phyloP scores from a whole-genome alignment of 495 filamentous ascomycete genomes.

The Penicillium salamii region DNA sequence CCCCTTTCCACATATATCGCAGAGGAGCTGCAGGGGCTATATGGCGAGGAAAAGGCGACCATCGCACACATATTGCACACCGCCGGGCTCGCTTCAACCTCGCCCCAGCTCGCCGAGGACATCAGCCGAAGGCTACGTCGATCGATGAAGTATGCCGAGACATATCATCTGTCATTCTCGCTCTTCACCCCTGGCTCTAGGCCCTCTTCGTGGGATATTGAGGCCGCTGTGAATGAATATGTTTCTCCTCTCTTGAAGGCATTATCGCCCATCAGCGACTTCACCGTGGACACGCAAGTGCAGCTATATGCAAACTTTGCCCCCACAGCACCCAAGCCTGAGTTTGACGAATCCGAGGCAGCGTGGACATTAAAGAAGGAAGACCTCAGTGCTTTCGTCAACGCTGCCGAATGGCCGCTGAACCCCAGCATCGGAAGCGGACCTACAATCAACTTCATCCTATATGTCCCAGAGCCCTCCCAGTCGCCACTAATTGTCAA shows the following conservation, averaged over 20 bases:
- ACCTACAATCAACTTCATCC: conserved; percentile 91
- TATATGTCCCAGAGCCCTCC: conserved; percentile 68
- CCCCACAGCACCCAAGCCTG: conserved; percentile 64
- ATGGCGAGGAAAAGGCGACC: conserved; percentile 85
- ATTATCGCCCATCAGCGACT: conserved; percentile 82
- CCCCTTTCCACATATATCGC: conserved; percentile 79
- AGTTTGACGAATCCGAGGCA: conserved; percentile 48
- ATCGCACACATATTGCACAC: conserved; percentile 71
- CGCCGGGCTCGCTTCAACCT: conserved; percentile 30
- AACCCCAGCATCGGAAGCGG: conserved; percentile 90
- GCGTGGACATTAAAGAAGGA: conserved; percentile 75
- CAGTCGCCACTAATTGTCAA: conserved; percentile 65
- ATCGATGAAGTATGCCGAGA: conserved; percentile 87
- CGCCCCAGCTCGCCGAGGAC: conserved; percentile 45
- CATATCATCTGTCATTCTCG: conserved; percentile 94
- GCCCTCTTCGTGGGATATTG: conserved; percentile 91
- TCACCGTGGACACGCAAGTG: conserved; percentile 94
- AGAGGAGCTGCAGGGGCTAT: conserved; percentile 71
- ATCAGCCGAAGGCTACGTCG: conserved; percentile 66
- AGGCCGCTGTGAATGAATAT: conserved; percentile 75
- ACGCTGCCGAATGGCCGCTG: conserved; percentile 95
- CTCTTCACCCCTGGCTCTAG: conserved; percentile 75
- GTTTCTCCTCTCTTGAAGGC: conserved; percentile 76
- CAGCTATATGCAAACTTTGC: conserved; percentile 82
- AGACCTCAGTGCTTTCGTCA: conserved; percentile 91